Conservation (phyloP, 352 stramenopile genomes). For the Phytophthora ramorum region DNA sequence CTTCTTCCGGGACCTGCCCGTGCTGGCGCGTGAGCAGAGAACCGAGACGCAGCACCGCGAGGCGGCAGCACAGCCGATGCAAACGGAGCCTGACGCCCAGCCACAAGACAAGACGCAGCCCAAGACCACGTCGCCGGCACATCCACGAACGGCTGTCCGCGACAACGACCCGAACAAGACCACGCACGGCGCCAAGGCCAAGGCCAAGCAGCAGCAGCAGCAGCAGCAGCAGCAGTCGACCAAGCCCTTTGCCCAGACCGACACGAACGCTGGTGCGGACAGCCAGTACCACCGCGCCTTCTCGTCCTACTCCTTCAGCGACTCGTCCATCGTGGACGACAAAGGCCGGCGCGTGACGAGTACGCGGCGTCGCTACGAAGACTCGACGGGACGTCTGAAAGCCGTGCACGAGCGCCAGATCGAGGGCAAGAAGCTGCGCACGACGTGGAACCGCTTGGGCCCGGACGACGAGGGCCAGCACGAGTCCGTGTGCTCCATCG, state of each 20-base stretch:
- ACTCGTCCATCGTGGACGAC: slow-evolving; percentile 46
- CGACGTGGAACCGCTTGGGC: slow-evolving; percentile 40
- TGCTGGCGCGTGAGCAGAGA: slow-evolving; percentile 28
- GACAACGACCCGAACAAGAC: slow-evolving; percentile 8
- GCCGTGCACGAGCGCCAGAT: slow-evolving; percentile 50
- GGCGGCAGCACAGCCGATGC: too few species aligned
- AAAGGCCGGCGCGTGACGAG: slow-evolving; percentile 41
- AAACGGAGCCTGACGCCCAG: background rate
- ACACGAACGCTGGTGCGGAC: background rate
- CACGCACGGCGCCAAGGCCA: slow-evolving; percentile 13
- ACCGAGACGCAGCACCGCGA: too few species aligned
- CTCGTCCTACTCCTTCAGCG: slow-evolving; percentile 51
- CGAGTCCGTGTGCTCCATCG: slow-evolving; percentile 36
- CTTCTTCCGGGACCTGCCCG: slow-evolving; percentile 64
- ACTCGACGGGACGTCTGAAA: slow-evolving; percentile 54
- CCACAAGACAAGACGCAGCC: background rate
- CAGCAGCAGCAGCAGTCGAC: background rate
- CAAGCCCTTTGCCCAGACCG: background rate
- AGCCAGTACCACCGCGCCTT: slow-evolving; percentile 20
- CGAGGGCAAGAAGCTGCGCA: slow-evolving; percentile 38
- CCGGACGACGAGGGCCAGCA: slow-evolving; percentile 42
- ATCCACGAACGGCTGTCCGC: background rate
- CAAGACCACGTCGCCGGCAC: background rate
- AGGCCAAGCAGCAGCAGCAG: too few species aligned
- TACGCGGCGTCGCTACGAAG: slow-evolving; percentile 51